These are phyloP conservation scores for Chaetomiaceae sp. DNA, from an alignment of 2,329 filamentous ascomycete species.

Conservation along the genomic window DNA sequence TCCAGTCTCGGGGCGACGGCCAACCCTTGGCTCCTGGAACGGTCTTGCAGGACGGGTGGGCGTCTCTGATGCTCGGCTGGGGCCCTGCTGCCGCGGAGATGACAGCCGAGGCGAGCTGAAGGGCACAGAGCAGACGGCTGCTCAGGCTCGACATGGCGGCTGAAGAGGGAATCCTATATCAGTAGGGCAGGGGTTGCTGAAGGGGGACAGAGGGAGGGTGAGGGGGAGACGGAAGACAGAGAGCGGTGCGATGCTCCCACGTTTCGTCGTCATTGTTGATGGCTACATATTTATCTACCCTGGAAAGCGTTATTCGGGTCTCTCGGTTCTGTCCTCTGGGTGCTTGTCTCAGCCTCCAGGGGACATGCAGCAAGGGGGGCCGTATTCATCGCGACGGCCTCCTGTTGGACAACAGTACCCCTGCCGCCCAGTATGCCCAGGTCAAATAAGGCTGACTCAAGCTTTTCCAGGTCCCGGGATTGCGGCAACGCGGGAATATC, in stretches of 20 bases:
- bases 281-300: not conserved
- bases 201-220: not conserved
- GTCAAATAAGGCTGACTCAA: not conserved
- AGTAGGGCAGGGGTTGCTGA: too few relatives aligned
- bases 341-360: too few relatives aligned
- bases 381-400: constrained; percentile 16
- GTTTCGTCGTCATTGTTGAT: too few relatives aligned
- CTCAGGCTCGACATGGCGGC: constrained; percentile 1
- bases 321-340: too few relatives aligned
- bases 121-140: constrained; percentile 1
- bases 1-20: constrained; percentile 45
- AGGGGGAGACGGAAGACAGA: not conserved
- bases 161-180: too few relatives aligned
- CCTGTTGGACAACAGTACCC: constrained; percentile 2
- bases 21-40: constrained; percentile 36
- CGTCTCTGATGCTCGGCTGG: not conserved
- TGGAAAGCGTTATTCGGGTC: too few relatives aligned
- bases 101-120: constrained; percentile 3
- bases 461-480: too few relatives aligned
- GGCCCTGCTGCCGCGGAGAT: not conserved
- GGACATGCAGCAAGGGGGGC: not conserved
- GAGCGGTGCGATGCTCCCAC: too few relatives aligned
- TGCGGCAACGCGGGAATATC: too few relatives aligned
- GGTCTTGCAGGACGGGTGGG: constrained; percentile 20
- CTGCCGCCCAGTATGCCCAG: too few relatives aligned